These are phyloP conservation scores for Gillenia trifoliata DNA, from an alignment of 306 rosid genomes.

Conservation along the genomic window DNA sequence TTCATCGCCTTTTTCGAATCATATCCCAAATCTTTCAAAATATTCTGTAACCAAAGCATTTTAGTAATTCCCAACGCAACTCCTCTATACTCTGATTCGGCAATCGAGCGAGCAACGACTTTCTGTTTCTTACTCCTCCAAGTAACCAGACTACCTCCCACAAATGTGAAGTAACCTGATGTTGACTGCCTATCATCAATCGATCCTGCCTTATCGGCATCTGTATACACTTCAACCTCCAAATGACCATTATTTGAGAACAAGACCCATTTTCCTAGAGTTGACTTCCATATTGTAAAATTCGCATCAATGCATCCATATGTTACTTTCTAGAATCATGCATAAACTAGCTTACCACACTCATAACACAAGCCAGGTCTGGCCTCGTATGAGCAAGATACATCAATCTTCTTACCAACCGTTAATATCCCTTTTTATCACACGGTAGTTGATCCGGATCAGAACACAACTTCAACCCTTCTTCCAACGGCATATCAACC, in stretches of 20 bases:
- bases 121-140: background rate
- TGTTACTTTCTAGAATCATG: background rate
- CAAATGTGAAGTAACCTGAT: background rate
- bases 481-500: background rate
- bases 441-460: background rate
- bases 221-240: background rate
- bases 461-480: background rate
- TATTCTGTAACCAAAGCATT: background rate
- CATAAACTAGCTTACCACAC: background rate
- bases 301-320: background rate
- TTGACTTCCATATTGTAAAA: background rate
- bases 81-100: too few species aligned
- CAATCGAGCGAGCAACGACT: background rate
- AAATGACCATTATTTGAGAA: too few species aligned
- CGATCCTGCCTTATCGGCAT: background rate
- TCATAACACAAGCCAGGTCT: background rate
- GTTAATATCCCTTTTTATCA: background rate
- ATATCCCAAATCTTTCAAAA: background rate
- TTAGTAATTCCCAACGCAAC: background rate
- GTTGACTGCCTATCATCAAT: background rate
- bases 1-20: background rate
- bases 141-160: background rate
- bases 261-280: too few species aligned
- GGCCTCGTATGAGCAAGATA: background rate
- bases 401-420: background rate